Percentiles rank a stretch among this genome's conserved stretches.
Conservation (phyloP, 176 grass and related monocot genomes). For the Poa pratensis region DNA sequence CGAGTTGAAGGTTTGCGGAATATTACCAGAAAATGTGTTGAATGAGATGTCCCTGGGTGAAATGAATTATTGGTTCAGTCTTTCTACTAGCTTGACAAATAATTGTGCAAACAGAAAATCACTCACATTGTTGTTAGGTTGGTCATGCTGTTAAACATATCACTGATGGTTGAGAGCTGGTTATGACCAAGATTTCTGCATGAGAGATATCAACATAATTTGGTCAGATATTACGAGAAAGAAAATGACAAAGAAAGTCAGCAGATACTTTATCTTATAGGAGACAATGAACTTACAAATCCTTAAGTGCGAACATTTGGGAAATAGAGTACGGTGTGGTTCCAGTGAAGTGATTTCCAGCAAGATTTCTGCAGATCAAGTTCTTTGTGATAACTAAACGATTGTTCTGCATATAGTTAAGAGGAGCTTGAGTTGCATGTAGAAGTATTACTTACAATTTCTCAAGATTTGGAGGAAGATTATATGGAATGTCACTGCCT, state of each 20-base stretch:
- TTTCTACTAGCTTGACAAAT: conserved; percentile 21
- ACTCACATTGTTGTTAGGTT: conserved; percentile 82
- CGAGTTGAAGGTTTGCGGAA: conserved; percentile 75
- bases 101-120: conserved; percentile 17
- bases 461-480: conserved; percentile 86
- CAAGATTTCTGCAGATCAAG: conserved; percentile 74
- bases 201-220: conserved; percentile 6
- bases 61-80: conserved; percentile 35
- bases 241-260: background rate
- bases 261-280: background rate
- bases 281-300: conserved; percentile 61
- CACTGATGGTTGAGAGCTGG: conserved; percentile 64
- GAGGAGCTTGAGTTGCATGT: background rate
- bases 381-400: conserved; percentile 23
- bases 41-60: conserved; percentile 77
- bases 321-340: conserved; percentile 77
- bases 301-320: conserved; percentile 57
- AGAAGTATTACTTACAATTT: conserved; percentile 60
- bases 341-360: conserved; percentile 72
- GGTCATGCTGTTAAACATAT: conserved; percentile 66
- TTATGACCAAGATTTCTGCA: conserved; percentile 89
- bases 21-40: conserved; percentile 72
- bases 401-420: conserved; percentile 5
- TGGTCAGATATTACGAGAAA: conserved; percentile 33
- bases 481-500: conserved; percentile 72